These are phyloP conservation scores for Syzygium grande DNA, from an alignment of 345 rosid genomes.

Conservation along the genomic window DNA sequence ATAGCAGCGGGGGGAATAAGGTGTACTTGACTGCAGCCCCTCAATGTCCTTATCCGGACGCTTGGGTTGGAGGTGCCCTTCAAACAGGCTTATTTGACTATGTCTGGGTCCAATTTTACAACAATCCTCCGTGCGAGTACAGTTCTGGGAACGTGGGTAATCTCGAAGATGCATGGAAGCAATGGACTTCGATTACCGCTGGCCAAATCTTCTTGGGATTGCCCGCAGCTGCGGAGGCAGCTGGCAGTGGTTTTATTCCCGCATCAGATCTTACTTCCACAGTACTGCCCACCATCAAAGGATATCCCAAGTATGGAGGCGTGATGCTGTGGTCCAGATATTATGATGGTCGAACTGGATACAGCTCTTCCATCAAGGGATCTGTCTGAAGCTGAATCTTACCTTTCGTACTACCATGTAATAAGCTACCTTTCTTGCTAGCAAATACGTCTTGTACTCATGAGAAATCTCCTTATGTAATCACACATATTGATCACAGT, in stretches of 20 bases:
- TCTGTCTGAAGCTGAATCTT: neutral
- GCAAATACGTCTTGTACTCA: neutral
- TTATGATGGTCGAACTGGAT: constrained; percentile 11
- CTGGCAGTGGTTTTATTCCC: constrained; percentile 12
- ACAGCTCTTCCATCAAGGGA: constrained; percentile 9
- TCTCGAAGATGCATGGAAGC: constrained; percentile 13
- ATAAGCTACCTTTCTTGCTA: too few relatives aligned
- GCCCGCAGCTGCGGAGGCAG: constrained; percentile 13
- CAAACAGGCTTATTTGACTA: constrained; percentile 13
- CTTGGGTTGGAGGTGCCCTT: constrained; percentile 9
- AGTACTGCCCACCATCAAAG: constrained; percentile 11
- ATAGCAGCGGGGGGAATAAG: constrained; percentile 14
- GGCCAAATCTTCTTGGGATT: constrained; percentile 14
- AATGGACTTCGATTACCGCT: constrained; percentile 3
- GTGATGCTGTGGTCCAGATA: constrained; percentile 21
- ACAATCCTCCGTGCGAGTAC: constrained; percentile 19
- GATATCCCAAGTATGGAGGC: constrained; percentile 15
- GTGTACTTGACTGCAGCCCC: constrained; percentile 20
- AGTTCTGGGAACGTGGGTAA: neutral
- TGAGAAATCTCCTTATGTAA: neutral
- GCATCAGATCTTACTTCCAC: constrained; percentile 1
- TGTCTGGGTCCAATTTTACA: constrained; percentile 21
- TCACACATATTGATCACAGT: neutral
- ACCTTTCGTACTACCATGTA: too few relatives aligned
- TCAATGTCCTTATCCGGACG: constrained; percentile 15